Percentiles rank a stretch among this genome's conserved stretches.
Conservation (phyloP, 257 asterid genomes). For the Scutellaria barbata region DNA sequence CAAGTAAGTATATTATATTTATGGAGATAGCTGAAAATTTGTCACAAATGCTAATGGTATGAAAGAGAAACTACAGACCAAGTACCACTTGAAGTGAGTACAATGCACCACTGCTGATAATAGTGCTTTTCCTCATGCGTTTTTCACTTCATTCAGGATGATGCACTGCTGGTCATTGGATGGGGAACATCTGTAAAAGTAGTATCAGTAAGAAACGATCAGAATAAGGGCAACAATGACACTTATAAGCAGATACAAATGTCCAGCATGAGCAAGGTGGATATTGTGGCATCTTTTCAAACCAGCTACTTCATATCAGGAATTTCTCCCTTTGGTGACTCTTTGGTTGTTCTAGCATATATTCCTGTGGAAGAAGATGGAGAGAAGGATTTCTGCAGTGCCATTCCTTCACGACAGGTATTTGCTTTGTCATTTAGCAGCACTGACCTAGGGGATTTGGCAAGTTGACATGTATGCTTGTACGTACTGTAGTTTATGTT, state of each 20-base stretch:
- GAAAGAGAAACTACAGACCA: conserved; percentile 18
- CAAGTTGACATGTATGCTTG: conserved; percentile 17
- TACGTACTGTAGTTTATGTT: neutral
- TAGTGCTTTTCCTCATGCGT: conserved; percentile 38
- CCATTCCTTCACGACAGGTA: conserved; percentile 92
- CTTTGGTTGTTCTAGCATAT: conserved; percentile 93
- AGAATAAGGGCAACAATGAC: conserved; percentile 68
- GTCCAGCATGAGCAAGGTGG: conserved; percentile 91
- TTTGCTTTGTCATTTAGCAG: conserved; percentile 18
- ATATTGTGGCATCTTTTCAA: conserved; percentile 94
- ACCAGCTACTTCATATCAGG: conserved; percentile 96
- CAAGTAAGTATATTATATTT: conserved; percentile 64
- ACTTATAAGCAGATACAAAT: conserved; percentile 58
- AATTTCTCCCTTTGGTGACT: conserved; percentile 96
- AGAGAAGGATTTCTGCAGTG: conserved; percentile 75
- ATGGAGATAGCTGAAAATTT: conserved; percentile 14
- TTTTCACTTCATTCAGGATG: conserved; percentile 69
- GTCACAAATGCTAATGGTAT: conserved; percentile 27
- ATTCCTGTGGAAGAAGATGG: conserved; percentile 88
- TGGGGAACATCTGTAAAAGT: conserved; percentile 95
- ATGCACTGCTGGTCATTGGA: conserved; percentile 87
- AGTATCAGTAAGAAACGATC: conserved; percentile 75
- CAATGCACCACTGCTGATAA: conserved; percentile 17
- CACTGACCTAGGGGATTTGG: conserved; percentile 26
- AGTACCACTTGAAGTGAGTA: conserved; percentile 19